Evolutionary conservation across 306 rosid species (phyloP).

Genomic region (Geum urbanum): DNA sequence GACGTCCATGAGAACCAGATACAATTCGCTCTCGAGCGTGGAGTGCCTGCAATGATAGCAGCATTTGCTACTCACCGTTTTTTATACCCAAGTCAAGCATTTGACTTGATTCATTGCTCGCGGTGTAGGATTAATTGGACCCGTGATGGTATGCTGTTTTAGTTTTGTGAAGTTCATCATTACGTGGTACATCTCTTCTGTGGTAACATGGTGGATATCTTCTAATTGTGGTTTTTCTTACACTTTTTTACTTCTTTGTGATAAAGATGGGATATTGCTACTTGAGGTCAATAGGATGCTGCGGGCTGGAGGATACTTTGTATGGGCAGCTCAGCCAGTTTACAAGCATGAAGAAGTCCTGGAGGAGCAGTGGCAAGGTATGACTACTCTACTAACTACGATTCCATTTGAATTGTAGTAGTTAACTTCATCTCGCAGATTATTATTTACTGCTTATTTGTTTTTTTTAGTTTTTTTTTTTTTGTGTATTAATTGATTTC

Average conservation of each 20-base stretch:
- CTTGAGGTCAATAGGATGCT: conserved; percentile 94
- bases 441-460: background rate
- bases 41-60: conserved; percentile 91
- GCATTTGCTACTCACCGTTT: conserved; percentile 87
- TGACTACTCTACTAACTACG: conserved; percentile 8
- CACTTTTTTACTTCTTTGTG: conserved; percentile 26
- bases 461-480: background rate
- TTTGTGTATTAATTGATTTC: conserved; percentile 17
- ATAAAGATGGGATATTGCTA: conserved; percentile 87
- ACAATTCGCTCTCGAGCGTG: conserved; percentile 98
- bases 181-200: background rate
- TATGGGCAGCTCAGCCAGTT: conserved; percentile 99
- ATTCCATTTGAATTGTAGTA: conserved; percentile 3
- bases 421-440: background rate
- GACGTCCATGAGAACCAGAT: conserved; percentile 98
- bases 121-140: conserved; percentile 97
- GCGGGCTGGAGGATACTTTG: conserved; percentile 94
- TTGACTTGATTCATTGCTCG: conserved; percentile 90
- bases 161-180: no score
- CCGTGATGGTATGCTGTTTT: conserved; percentile 61
- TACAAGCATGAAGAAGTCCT: conserved; percentile 86
- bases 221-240: conserved; percentile 21
- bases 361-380: conserved; percentile 98
- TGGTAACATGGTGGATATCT: conserved; percentile 17
- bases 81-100: conserved; percentile 85